phyloP scores from a whole-genome alignment of 1,139 yeast genomes.

The Taphrina populina region DNA sequence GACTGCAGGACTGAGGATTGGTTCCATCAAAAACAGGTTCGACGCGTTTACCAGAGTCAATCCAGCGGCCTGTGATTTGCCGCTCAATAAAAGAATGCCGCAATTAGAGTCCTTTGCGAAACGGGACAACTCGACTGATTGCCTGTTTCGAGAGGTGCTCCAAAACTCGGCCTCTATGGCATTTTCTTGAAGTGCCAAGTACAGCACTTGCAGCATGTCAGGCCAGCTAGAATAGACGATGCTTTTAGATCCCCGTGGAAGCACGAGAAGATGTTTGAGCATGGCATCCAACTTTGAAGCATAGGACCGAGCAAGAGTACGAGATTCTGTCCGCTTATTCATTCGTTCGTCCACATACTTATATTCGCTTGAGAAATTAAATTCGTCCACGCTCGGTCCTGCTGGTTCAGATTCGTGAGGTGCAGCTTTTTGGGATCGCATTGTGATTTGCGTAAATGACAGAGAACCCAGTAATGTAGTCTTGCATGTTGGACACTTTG shows the following conservation, averaged over 20 bases:
- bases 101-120: conserved; percentile 65
- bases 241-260: conserved; percentile 4
- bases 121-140: conserved; percentile 41
- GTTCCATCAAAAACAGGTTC: conserved; percentile 68
- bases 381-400: no score
- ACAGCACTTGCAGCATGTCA: conserved; percentile 65
- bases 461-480: no score
- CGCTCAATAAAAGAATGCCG: conserved; percentile 82
- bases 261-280: conserved; percentile 57
- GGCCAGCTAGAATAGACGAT: conserved; percentile 29
- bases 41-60: conserved; percentile 86
- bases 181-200: conserved; percentile 64
- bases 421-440: no score
- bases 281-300: conserved; percentile 87
- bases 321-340: no score
- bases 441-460: no score
- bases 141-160: no score
- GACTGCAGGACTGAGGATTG: conserved; percentile 79
- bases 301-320: conserved; percentile 53
- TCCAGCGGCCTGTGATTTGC: conserved; percentile 76
- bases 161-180: conserved; percentile 56
- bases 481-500: conserved; percentile 78
- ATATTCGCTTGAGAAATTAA: no score
- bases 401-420: no score
- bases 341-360: no score